These are phyloP conservation scores for Colletotrichum sp. DNA, from an alignment of 2,329 filamentous ascomycete genomes.

Conservation along the genomic window DNA sequence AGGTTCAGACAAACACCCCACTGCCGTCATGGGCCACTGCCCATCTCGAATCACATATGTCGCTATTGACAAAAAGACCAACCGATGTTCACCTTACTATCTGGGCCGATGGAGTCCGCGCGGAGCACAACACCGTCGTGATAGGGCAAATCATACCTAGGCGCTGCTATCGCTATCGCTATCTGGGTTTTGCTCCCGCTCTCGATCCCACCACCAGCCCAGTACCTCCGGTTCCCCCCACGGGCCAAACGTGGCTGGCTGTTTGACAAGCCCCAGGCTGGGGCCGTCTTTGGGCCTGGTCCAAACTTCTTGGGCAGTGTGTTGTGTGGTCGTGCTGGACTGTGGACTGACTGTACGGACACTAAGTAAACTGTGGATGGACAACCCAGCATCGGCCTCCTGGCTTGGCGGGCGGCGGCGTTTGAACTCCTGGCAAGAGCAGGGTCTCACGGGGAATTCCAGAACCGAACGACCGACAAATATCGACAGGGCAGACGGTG, in stretches of 20 bases:
- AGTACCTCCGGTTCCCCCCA: background rate
- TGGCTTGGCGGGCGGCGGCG: background rate
- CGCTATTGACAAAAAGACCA: background rate
- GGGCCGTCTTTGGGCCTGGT: background rate
- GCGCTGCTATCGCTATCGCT: background rate
- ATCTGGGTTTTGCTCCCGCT: background rate
- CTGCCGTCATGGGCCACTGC: background rate
- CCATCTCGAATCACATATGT: background rate
- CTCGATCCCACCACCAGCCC: background rate
- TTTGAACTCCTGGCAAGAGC: background rate
- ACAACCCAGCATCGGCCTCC: background rate
- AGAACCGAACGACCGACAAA: conserved; percentile 16
- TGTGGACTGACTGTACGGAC: background rate
- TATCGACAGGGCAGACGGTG: conserved; percentile 17
- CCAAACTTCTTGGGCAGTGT: background rate
- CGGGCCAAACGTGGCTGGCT: background rate
- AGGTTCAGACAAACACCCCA: background rate
- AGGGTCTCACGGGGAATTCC: conserved; percentile 18
- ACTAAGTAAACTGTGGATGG: background rate
- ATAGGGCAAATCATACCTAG: background rate
- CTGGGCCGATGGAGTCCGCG: background rate
- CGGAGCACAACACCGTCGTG: background rate
- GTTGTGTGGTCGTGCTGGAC: background rate
- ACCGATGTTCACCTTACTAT: background rate
- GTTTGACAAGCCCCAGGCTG: background rate